Conservation (phyloP, 495 filamentous ascomycete genomes). For the Penicillium mononematosum region DNA sequence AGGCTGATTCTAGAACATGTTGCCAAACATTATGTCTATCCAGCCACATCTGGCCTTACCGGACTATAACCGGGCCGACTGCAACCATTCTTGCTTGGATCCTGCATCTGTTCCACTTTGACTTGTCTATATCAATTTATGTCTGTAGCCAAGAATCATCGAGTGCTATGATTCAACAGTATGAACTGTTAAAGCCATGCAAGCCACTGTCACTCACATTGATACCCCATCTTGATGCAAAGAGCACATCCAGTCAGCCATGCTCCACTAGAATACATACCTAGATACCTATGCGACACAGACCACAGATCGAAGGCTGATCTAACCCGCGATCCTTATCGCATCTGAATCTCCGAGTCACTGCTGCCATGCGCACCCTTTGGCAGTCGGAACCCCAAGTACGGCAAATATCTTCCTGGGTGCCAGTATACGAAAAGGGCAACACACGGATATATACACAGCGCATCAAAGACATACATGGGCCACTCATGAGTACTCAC, state of each 20-base stretch:
- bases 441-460: slow-evolving; percentile 51
- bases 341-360: background rate
- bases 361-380: slow-evolving; percentile 7
- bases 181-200: background rate
- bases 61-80: background rate
- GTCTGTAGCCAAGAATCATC: background rate
- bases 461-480: slow-evolving; percentile 61
- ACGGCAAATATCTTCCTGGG: slow-evolving; percentile 46
- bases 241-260: background rate
- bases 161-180: background rate
- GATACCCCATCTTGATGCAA: background rate
- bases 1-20: background rate
- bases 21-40: background rate
- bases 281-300: background rate
- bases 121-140: background rate
- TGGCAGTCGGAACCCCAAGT: slow-evolving; percentile 34
- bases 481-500: slow-evolving; percentile 55
- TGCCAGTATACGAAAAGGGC: slow-evolving; percentile 53
- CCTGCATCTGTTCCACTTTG: background rate
- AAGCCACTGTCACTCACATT: background rate
- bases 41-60: background rate
- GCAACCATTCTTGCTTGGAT: background rate
- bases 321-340: background rate
- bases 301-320: background rate
- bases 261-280: background rate